Conservation (phyloP, 2,329 filamentous ascomycete species). For the Colletotrichum sp. region DNA sequence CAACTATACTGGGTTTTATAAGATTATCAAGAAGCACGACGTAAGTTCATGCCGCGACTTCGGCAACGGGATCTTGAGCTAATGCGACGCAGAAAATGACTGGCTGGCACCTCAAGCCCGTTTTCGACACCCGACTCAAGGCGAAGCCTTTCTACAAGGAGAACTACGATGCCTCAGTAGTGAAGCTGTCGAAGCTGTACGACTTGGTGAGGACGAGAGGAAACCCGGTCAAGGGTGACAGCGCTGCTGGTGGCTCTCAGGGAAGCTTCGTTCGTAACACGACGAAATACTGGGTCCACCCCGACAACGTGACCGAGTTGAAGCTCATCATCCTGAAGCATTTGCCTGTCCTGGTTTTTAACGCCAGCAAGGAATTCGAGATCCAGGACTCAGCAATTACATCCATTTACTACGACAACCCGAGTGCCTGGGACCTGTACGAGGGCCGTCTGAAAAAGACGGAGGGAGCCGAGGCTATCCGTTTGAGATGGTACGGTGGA, state of each 20-base stretch:
- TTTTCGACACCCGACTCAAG: constrained; percentile 94
- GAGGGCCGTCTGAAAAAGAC: constrained; percentile 95
- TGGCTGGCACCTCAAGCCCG: constrained; percentile 87
- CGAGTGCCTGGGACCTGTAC: constrained; percentile 92
- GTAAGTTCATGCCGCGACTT: constrained; percentile 52
- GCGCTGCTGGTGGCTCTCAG: constrained; percentile 86
- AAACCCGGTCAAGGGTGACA: constrained; percentile 90
- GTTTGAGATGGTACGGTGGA: constrained; percentile 94
- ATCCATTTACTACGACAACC: constrained; percentile 98
- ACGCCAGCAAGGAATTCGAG: constrained; percentile 95
- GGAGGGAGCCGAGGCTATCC: constrained; percentile 95
- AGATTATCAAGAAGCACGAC: constrained; percentile 99
- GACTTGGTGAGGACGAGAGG: constrained; percentile 92
- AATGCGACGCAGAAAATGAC: constrained; percentile 77
- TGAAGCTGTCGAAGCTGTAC: constrained; percentile 93
- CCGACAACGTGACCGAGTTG: constrained; percentile 96
- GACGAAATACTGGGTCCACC: constrained; percentile 99
- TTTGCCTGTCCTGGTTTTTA: constrained; percentile 95
- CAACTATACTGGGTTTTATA: constrained; percentile 99
- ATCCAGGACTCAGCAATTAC: constrained; percentile 91
- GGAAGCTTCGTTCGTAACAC: constrained; percentile 97
- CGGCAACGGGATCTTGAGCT: neutral
- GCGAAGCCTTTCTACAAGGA: constrained; percentile 99
- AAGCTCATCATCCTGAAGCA: constrained; percentile 99
- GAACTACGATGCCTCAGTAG: constrained; percentile 95